Evolutionary conservation across 306 rosid species (phyloP).

Genomic region (Begonia loranthoides): DNA sequence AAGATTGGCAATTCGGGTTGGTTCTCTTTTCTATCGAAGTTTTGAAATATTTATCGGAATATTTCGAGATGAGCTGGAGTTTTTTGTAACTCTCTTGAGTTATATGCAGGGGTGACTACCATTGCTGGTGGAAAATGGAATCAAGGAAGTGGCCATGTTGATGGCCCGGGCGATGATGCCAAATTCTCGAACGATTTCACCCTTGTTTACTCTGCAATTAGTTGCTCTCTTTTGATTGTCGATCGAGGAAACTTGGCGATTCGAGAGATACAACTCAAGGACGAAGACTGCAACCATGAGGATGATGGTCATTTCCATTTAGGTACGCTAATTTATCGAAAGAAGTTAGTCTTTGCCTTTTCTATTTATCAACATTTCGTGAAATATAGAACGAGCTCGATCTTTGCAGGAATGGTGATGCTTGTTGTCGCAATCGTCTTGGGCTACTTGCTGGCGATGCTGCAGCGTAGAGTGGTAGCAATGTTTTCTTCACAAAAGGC

Average conservation of each 20-base stretch:
- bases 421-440: constrained; percentile 60
- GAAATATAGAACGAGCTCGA: neutral
- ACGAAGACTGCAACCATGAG: constrained; percentile 50
- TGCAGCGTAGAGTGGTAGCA: constrained; percentile 55
- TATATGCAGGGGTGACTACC: constrained; percentile 67
- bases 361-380: neutral
- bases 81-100: neutral
- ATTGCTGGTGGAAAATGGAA: constrained; percentile 97
- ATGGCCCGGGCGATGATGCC: constrained; percentile 98
- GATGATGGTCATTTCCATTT: constrained; percentile 45
- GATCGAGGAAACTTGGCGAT: constrained; percentile 94
- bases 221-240: constrained; percentile 80
- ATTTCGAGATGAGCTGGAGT: no score
- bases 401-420: constrained; percentile 52
- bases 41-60: no score
- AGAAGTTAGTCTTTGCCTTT: neutral
- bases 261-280: constrained; percentile 82
- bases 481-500: constrained; percentile 67
- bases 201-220: constrained; percentile 55
- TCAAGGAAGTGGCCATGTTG: constrained; percentile 73
- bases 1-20: constrained; percentile 79
- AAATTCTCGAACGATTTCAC: constrained; percentile 87
- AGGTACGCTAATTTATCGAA: constrained; percentile 31
- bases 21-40: no score
- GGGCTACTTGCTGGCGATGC: constrained; percentile 83